Evolutionary conservation across 805 yeast species (phyloP).

Genomic region (Zygoascus tannicola): DNA sequence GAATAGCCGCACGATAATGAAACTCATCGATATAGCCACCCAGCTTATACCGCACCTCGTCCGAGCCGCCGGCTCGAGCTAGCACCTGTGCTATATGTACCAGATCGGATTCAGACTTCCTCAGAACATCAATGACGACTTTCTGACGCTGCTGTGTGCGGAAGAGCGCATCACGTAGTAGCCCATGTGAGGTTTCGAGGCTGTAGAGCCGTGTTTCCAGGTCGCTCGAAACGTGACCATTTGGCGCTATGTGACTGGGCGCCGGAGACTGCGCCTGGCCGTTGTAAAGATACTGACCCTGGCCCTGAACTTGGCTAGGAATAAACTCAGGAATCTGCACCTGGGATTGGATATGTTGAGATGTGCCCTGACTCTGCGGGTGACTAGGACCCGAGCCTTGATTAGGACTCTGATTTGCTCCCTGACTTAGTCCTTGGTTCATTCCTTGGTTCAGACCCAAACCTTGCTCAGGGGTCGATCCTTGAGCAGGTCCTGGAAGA

Average conservation of each 20-base stretch:
- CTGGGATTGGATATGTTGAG: background rate
- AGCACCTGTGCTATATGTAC: conserved; percentile 3
- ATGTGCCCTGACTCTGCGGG: background rate
- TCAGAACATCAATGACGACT: conserved; percentile 10
- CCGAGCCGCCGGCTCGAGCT: background rate
- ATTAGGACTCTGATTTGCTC: background rate
- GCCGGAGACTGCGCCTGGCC: background rate
- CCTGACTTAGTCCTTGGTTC: background rate
- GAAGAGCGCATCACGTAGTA: background rate
- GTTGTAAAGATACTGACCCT: background rate
- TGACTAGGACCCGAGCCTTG: background rate
- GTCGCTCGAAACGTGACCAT: background rate
- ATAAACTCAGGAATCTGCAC: background rate
- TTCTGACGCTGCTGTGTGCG: conserved; percentile 1
- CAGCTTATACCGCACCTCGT: background rate
- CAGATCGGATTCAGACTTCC: conserved; percentile 11
- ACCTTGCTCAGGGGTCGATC: background rate
- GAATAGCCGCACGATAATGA: background rate
- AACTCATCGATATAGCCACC: background rate
- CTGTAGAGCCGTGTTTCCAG: background rate
- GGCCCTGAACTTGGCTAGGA: background rate
- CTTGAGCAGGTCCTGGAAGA: background rate
- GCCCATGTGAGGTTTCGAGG: background rate
- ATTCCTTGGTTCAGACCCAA: background rate
- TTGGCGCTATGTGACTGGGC: background rate